A percentile compares a stretch with the other conserved stretches of the same genome.
These are phyloP conservation scores for Hippophae rhamnoides DNA, from an alignment of 306 rosid genomes.

Conservation along the genomic window DNA sequence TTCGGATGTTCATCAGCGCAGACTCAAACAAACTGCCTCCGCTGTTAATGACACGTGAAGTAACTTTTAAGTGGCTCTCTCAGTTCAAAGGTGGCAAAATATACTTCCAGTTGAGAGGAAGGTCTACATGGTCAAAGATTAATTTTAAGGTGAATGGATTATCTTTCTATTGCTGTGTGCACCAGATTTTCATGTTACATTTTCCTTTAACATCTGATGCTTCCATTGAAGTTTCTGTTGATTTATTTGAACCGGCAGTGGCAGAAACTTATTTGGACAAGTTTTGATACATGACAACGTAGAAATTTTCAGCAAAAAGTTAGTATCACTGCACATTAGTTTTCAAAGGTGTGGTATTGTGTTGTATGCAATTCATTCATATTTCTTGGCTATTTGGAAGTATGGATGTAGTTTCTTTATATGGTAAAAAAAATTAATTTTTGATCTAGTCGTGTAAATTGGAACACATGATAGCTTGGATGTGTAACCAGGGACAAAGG, in stretches of 20 bases:
- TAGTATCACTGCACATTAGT: too few relatives aligned
- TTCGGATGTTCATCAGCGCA: slow-evolving; percentile 89
- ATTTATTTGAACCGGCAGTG: slow-evolving; percentile 1
- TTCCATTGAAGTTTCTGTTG: slow-evolving; percentile 3
- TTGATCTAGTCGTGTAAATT: background rate
- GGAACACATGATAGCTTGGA: slow-evolving; percentile 17
- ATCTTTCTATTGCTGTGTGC: background rate
- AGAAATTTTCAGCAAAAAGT: too few relatives aligned
- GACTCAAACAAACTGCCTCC: slow-evolving; percentile 40
- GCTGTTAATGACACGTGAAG: slow-evolving; percentile 33
- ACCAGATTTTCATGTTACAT: background rate
- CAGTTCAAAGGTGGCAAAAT: slow-evolving; percentile 17
- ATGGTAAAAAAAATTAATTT: slow-evolving; percentile 13
- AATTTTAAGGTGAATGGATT: slow-evolving; percentile 23
- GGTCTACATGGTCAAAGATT: slow-evolving; percentile 18
- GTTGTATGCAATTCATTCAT: too few relatives aligned
- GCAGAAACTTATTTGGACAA: background rate
- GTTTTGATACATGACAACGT: too few relatives aligned
- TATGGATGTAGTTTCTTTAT: background rate
- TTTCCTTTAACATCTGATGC: slow-evolving; percentile 3
- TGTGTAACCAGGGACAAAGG: slow-evolving; percentile 24
- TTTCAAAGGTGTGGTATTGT: too few relatives aligned
- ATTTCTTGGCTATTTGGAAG: too few relatives aligned
- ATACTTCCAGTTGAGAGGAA: slow-evolving; percentile 25
- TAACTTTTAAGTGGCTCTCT: slow-evolving; percentile 3